phyloP scores from a whole-genome alignment of 2,329 filamentous ascomycete genomes.

The Sphaerostilbella broomeana region DNA sequence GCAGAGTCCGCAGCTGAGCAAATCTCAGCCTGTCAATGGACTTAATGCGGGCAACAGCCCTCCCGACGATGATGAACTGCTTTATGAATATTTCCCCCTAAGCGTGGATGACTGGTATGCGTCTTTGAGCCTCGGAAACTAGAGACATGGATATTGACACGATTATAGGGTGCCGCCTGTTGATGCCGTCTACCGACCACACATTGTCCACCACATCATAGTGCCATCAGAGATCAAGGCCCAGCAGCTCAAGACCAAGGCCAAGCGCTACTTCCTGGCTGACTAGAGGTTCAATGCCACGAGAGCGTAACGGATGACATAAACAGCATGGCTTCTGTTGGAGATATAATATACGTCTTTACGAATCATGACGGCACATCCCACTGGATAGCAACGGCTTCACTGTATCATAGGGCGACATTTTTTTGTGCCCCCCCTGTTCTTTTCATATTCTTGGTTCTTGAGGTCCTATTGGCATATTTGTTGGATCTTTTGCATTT shows the following conservation, averaged over 20 bases:
- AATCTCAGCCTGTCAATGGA: conserved; percentile 28
- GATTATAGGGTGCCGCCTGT: conserved; percentile 67
- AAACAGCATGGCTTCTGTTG: background rate
- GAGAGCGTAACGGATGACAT: background rate
- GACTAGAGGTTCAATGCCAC: conserved; percentile 36
- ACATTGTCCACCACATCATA: conserved; percentile 85
- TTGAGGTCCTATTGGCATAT: too few species aligned
- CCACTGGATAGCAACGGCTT: conserved; percentile 9
- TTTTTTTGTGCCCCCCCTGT: conserved; percentile 1
- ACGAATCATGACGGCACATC: conserved; percentile 12
- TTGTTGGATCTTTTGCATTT: conserved; percentile 4
- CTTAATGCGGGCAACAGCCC: conserved; percentile 50
- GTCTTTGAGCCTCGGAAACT: background rate
- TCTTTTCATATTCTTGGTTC: too few species aligned
- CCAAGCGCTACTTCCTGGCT: conserved; percentile 66
- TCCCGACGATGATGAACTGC: conserved; percentile 69
- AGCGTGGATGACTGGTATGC: conserved; percentile 77
- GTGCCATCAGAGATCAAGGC: conserved; percentile 64
- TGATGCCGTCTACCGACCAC: conserved; percentile 82
- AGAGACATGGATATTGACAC: background rate
- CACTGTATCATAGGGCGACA: conserved; percentile 10
- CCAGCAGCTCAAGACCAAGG: conserved; percentile 57
- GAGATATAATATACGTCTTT: conserved; percentile 2
- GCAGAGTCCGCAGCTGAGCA: conserved; percentile 45
- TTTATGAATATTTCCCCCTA: conserved; percentile 94